These are phyloP conservation scores for Yarrowia sp. DNA, from an alignment of 805 yeast genomes.

Conservation along the genomic window DNA sequence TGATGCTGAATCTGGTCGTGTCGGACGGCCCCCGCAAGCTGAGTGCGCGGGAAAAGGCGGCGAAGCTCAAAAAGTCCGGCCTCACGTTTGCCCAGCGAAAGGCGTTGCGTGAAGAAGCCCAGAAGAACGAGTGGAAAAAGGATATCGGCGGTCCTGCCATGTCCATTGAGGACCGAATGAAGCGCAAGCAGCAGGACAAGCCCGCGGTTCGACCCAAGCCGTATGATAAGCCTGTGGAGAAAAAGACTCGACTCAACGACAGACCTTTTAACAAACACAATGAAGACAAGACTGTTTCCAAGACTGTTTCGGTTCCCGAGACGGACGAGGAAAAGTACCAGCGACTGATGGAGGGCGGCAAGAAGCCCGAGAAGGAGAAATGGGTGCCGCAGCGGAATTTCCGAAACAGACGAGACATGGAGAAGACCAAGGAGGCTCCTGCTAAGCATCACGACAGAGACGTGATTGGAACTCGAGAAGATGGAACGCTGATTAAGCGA, in stretches of 20 bases:
- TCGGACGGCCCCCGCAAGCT: constrained; percentile 49
- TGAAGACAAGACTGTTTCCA: too few species aligned
- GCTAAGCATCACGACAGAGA: constrained; percentile 20
- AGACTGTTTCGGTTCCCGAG: constrained; percentile 1
- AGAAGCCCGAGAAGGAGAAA: constrained; percentile 9
- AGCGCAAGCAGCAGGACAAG: constrained; percentile 54
- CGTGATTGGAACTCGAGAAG: constrained; percentile 13
- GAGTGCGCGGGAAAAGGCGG: constrained; percentile 41
- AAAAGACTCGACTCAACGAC: neutral
- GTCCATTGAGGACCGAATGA: constrained; percentile 63
- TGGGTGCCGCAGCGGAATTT: constrained; percentile 31
- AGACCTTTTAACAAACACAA: too few species aligned
- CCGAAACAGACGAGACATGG: neutral
- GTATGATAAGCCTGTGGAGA: neutral
- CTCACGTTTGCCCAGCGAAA: constrained; percentile 38
- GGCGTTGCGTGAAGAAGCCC: constrained; percentile 17
- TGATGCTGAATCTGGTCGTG: constrained; percentile 75
- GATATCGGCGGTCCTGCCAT: constrained; percentile 50
- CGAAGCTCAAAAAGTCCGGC: constrained; percentile 7
- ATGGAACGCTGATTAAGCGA: constrained; percentile 17
- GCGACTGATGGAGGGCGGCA: constrained; percentile 1
- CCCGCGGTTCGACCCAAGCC: constrained; percentile 19
- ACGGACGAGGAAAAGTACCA: constrained; percentile 16
- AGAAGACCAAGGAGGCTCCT: neutral
- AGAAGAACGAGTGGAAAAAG: constrained; percentile 66